A percentile compares a stretch with the other conserved stretches of the same genome.
phyloP scores from a whole-genome alignment of 2,329 filamentous ascomycete genomes.

The Paracorniculantispora psalliotae region DNA sequence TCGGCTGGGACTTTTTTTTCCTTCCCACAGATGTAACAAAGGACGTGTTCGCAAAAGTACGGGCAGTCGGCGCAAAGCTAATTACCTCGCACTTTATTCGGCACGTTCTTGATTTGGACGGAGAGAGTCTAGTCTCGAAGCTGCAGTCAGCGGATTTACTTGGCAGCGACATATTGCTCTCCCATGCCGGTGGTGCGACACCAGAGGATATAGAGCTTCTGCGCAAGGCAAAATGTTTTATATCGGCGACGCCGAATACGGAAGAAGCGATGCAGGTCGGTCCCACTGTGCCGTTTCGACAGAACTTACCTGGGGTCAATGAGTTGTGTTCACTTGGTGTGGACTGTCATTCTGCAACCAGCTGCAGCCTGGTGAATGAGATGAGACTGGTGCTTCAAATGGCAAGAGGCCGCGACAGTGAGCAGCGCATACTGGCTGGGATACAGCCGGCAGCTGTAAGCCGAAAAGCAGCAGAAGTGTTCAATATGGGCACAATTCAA shows the following conservation, averaged over 20 bases:
- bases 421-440: not conserved
- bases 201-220: constrained; percentile 30
- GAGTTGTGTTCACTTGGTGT: constrained; percentile 16
- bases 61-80: constrained; percentile 30
- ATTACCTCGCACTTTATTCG: constrained; percentile 28
- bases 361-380: constrained; percentile 16
- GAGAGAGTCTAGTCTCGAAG: not conserved
- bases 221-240: constrained; percentile 26
- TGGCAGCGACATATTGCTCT: constrained; percentile 16
- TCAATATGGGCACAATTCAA: constrained; percentile 44
- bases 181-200: constrained; percentile 26
- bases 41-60: constrained; percentile 31
- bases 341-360: constrained; percentile 19
- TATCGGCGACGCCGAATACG: constrained; percentile 44
- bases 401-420: constrained; percentile 19
- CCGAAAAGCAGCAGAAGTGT: constrained; percentile 35
- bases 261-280: constrained; percentile 45
- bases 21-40: constrained; percentile 32
- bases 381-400: constrained; percentile 16
- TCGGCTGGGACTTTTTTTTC: constrained; percentile 39
- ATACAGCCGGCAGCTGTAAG: not conserved
- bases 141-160: constrained; percentile 10
- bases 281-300: constrained; percentile 19
- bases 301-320: constrained; percentile 10
- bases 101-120: not conserved